A percentile compares a stretch with the other conserved stretches of the same genome.
Conservation (phyloP, 495 filamentous ascomycete species). For the Aspergillus biplanus region DNA sequence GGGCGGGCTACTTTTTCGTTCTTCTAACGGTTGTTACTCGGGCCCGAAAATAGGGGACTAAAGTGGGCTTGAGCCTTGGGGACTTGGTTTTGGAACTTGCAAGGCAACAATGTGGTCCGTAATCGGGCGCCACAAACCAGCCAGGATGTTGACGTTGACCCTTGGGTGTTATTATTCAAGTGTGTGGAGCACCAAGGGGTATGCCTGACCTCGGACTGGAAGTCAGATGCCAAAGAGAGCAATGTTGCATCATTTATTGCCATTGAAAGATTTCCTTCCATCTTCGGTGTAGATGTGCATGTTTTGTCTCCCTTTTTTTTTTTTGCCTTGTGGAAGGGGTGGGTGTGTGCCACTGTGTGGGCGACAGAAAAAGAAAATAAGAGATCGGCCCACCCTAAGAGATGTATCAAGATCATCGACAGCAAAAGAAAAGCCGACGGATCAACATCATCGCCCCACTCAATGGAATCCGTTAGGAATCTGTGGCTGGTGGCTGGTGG, state of each 20-base stretch:
- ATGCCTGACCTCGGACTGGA: background rate
- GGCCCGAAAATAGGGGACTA: background rate
- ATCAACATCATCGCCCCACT: slow-evolving; percentile 33
- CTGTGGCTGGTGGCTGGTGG: slow-evolving; percentile 24
- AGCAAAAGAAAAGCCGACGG: slow-evolving; percentile 31
- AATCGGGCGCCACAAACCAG: slow-evolving; percentile 20
- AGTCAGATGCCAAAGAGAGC: background rate
- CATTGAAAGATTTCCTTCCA: background rate
- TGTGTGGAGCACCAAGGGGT: too few relatives aligned
- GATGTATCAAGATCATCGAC: slow-evolving; percentile 36
- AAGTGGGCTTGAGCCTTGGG: slow-evolving; percentile 1
- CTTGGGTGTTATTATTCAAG: background rate
- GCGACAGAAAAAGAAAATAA: slow-evolving; percentile 18
- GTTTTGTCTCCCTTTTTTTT: background rate
- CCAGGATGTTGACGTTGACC: slow-evolving; percentile 11
- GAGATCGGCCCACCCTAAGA: slow-evolving; percentile 29
- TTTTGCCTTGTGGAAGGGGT: slow-evolving; percentile 14
- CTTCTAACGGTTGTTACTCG: slow-evolving; percentile 3
- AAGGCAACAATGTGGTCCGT: slow-evolving; percentile 9
- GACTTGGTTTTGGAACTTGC: slow-evolving; percentile 4
- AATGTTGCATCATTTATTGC: background rate
- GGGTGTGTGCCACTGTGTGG: background rate
- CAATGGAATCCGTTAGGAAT: slow-evolving; percentile 26
- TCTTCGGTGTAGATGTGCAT: background rate
- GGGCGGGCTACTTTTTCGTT: background rate